A percentile compares a stretch with the other conserved stretches of the same genome.
Evolutionary conservation across 73 alveolate species (phyloP).

Genomic region (Stentor coeruleus): DNA sequence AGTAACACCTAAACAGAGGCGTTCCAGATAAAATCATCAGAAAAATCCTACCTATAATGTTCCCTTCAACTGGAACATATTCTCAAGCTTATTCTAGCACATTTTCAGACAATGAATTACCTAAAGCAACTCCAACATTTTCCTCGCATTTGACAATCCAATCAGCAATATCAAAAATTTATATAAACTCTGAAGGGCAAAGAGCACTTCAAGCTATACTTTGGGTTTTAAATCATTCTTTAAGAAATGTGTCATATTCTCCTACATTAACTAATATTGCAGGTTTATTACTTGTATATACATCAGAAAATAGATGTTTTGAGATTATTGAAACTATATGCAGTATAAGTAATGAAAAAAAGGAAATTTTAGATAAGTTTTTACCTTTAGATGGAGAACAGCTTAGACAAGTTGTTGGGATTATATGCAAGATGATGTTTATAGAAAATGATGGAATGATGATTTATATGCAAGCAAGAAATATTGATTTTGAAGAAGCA

Average conservation of each 20-base stretch:
- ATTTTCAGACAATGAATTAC: not conserved
- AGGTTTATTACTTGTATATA: too few relatives aligned
- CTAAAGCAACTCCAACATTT: not conserved
- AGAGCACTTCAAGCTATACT: not conserved
- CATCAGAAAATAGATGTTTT: not conserved
- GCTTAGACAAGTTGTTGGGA: not conserved
- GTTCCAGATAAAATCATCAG: not conserved
- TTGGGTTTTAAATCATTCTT: not conserved
- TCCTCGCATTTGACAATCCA: not conserved
- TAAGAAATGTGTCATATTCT: not conserved
- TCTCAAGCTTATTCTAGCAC: not conserved
- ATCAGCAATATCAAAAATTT: not conserved
- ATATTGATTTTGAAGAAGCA: not conserved
- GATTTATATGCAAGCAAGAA: not conserved
- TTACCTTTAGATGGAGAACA: not conserved
- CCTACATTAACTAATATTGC: not conserved
- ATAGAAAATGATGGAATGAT: not conserved
- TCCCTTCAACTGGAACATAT: not conserved
- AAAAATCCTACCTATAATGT: not conserved
- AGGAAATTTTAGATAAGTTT: not conserved
- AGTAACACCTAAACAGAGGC: not conserved
- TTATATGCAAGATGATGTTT: too few relatives aligned
- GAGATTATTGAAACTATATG: not conserved
- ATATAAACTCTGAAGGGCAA: not conserved
- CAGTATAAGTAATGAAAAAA: not conserved